Evolutionary conservation across 2,329 filamentous ascomycete genomes (phyloP).

Genomic region (Fusarium penzigii): DNA sequence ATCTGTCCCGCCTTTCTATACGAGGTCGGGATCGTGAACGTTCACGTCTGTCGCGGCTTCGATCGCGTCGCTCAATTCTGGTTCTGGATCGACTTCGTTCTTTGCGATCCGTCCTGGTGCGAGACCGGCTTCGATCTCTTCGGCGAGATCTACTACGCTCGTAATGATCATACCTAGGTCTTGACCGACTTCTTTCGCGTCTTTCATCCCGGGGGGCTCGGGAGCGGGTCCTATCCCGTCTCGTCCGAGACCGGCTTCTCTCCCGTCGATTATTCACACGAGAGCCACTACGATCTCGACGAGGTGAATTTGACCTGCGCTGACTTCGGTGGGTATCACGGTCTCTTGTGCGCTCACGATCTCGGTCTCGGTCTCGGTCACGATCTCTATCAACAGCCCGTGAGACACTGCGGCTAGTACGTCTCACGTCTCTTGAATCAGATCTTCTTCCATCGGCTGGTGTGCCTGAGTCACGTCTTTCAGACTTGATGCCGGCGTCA

Average conservation of each 20-base stretch:
- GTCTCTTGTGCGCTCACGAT: constrained; percentile 32
- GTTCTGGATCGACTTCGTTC: constrained; percentile 36
- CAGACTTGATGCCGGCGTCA: constrained; percentile 34
- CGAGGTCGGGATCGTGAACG: constrained; percentile 31
- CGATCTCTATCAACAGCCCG: constrained; percentile 28
- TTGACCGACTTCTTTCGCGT: constrained; percentile 36
- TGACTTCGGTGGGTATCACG: constrained; percentile 33
- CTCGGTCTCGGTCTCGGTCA: constrained; percentile 25
- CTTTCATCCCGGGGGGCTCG: constrained; percentile 35
- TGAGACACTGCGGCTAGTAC: constrained; percentile 36
- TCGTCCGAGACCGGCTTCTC: constrained; percentile 37
- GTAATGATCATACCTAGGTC: constrained; percentile 34
- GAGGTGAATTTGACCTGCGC: constrained; percentile 41
- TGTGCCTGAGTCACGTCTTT: constrained; percentile 37
- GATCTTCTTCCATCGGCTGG: constrained; percentile 31
- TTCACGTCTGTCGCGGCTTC: constrained; percentile 33
- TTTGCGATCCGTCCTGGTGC: constrained; percentile 31
- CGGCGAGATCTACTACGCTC: constrained; percentile 39
- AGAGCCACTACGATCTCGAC: constrained; percentile 37
- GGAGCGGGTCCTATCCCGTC: constrained; percentile 44
- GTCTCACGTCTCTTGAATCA: constrained; percentile 31
- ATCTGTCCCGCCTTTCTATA: constrained; percentile 33
- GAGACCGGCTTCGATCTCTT: constrained; percentile 41
- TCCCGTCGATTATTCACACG: constrained; percentile 37
- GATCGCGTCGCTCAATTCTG: constrained; percentile 27